These are phyloP conservation scores for Saccharomyces mikatae DNA, from an alignment of 805 yeast species.

Conservation along the genomic window DNA sequence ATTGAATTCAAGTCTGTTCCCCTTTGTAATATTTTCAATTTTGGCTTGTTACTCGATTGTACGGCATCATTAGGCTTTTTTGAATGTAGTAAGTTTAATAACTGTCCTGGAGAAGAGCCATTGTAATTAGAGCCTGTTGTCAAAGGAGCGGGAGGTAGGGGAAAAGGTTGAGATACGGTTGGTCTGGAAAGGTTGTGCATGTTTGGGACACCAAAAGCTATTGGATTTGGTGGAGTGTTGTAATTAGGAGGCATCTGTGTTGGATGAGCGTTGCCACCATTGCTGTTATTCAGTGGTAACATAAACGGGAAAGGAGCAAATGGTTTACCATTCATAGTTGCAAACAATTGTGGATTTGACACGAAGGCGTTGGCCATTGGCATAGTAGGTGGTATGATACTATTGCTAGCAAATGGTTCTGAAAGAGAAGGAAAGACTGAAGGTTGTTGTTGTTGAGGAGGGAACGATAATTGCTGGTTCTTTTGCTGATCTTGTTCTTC, in stretches of 20 bases:
- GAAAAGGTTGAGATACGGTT: constrained; percentile 30
- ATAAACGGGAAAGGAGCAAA: constrained; percentile 30
- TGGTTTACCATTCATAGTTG: constrained; percentile 22
- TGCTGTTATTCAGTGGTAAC: constrained; percentile 4
- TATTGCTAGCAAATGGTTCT: not conserved
- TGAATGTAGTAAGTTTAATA: constrained; percentile 9
- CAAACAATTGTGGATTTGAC: constrained; percentile 7
- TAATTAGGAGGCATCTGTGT: constrained; percentile 1
- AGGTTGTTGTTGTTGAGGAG: constrained; percentile 7
- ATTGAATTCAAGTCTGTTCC: not conserved
- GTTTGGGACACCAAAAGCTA: constrained; percentile 22
- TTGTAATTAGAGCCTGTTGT: constrained; percentile 6
- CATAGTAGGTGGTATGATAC: constrained; percentile 2
- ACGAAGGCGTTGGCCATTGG: constrained; percentile 3
- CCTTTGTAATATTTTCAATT: constrained; percentile 5
- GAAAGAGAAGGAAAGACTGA: not conserved
- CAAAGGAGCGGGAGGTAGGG: constrained; percentile 31
- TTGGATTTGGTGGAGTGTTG: constrained; percentile 7
- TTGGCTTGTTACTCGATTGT: constrained; percentile 3
- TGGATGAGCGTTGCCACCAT: not conserved
- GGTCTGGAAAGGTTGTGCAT: constrained; percentile 35
- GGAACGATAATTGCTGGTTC: constrained; percentile 2
- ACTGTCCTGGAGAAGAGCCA: constrained; percentile 9
- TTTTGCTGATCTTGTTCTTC: not conserved
- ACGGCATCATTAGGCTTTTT: not conserved